phyloP scores from a whole-genome alignment of 345 rosid species.

The rapeseed (Brassica napus) region DNA sequence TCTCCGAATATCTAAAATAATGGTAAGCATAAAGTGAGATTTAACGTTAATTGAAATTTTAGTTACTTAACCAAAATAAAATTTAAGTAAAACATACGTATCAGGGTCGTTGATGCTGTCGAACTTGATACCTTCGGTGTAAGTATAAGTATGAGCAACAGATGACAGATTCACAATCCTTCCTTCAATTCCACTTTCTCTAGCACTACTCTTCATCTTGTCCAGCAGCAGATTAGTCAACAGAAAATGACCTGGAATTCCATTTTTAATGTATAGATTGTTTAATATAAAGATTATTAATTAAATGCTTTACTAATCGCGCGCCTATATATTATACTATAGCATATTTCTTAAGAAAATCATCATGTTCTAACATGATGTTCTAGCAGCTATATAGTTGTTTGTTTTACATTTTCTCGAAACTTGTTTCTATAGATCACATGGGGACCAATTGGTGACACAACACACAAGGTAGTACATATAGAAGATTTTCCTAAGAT shows the following conservation, averaged over 20 bases:
- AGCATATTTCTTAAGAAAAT: neutral
- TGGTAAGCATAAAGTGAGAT: neutral
- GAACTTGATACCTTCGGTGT: slow-evolving; percentile 62
- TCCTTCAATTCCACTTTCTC: slow-evolving; percentile 61
- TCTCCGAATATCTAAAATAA: slow-evolving; percentile 69
- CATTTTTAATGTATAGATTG: neutral
- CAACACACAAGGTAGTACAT: neutral
- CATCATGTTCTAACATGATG: neutral
- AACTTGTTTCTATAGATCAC: neutral
- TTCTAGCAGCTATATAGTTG: neutral
- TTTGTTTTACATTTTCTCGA: neutral
- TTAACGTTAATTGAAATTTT: neutral
- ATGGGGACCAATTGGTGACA: neutral
- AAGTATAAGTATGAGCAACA: slow-evolving; percentile 71
- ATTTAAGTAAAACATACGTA: slow-evolving; percentile 38
- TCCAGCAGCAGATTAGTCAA: slow-evolving; percentile 80
- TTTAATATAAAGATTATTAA: no score
- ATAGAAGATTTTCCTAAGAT: neutral
- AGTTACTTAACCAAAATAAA: neutral
- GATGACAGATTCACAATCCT: slow-evolving; percentile 91
- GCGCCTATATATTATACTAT: no score
- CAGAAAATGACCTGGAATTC: slow-evolving; percentile 78
- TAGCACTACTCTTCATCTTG: slow-evolving; percentile 71
- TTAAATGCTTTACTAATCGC: no score
- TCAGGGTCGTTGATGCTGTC: slow-evolving; percentile 50